Base-by-base conservation (phyloP, 768 basidiomycete species). In the Crassisporium funariophilum region DNA sequence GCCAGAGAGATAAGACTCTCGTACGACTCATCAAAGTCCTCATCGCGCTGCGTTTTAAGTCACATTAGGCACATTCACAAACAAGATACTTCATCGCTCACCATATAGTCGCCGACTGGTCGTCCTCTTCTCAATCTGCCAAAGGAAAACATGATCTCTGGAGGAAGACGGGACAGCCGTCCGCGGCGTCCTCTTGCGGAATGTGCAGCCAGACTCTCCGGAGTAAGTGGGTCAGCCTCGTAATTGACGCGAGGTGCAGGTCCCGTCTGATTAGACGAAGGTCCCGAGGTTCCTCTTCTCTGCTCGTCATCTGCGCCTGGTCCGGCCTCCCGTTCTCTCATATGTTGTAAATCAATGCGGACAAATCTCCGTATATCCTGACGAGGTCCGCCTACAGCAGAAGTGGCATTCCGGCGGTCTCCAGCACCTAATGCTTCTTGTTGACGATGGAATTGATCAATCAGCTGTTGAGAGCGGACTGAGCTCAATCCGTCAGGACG, bases 1-100 rank as follows among this genome's bases (percentile, higher is more conserved):
- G 82, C 74, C 36, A 90, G 65, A 2, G 76, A 74, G 15, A 89
- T 53, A 41, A 90, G 62, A 29, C 71, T 78, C 61, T 91, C 89
- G 55, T 90, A 91, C 1, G 88, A 90, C 5, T 74, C 64, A 52
- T 89, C 86, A 59, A 88, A 84, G 51, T 88, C 76, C 57, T 90
- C 86, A 49, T 90, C 88, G 42, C 82, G 79, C 86, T 87, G 41
- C 45, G 20, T 6, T 19, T 29, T 4, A 45, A 35, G 5, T 21
- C 4, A 27, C 41, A 13, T 38, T 20, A 19, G 12, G 41, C 11
- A 21, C 29, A 31, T 11, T 5, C n/a, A 10, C 3, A n/a, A n/a
- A 31, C 7, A 31, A 31, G 19, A 15, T 24, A 21, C 13, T 21
- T 15, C 4, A 19, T 8, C 33, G 37, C 49, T 37, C 31, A 53